Conservation (phyloP, 2,329 filamentous ascomycete species). For the Diplocarpon rosae region DNA sequence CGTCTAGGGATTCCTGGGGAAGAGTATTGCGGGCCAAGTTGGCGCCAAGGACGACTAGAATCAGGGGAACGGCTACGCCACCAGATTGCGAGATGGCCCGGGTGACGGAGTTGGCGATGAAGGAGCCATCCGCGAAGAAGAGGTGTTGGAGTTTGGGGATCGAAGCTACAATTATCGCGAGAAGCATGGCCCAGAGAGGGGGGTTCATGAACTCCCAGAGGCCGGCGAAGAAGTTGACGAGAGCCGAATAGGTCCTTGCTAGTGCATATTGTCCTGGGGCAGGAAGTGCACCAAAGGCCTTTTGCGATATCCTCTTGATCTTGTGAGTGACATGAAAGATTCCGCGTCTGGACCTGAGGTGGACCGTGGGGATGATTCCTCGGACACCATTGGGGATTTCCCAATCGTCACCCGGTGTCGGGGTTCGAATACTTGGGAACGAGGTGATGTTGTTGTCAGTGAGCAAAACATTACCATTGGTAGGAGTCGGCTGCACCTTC, state of each 20-base stretch:
- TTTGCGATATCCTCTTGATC: constrained; percentile 15
- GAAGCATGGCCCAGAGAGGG: constrained; percentile 92
- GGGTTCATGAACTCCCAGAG: constrained; percentile 97
- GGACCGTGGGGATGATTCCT: constrained; percentile 32
- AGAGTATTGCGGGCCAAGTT: constrained; percentile 90
- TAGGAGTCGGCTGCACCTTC: constrained; percentile 14
- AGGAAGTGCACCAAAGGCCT: constrained; percentile 39
- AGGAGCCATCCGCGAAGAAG: constrained; percentile 83
- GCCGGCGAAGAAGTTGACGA: constrained; percentile 48
- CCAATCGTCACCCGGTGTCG: constrained; percentile 20
- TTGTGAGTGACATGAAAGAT: constrained; percentile 8
- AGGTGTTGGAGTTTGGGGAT: constrained; percentile 70
- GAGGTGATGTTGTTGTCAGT: constrained; percentile 45
- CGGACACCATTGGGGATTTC: constrained; percentile 31
- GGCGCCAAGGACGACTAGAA: constrained; percentile 87
- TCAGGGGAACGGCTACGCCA: constrained; percentile 86
- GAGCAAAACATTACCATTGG: constrained; percentile 17
- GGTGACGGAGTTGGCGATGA: constrained; percentile 87
- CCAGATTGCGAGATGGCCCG: constrained; percentile 76
- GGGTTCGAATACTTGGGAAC: constrained; percentile 44
- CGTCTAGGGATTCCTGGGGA: constrained; percentile 45
- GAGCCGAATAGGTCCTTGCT: constrained; percentile 30
- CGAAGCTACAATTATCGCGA: constrained; percentile 82
- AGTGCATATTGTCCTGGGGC: constrained; percentile 39
- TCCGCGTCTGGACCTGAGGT: constrained; percentile 25